Evolutionary conservation across 805 yeast species (phyloP).

Genomic region (Yarrowia sp.): DNA sequence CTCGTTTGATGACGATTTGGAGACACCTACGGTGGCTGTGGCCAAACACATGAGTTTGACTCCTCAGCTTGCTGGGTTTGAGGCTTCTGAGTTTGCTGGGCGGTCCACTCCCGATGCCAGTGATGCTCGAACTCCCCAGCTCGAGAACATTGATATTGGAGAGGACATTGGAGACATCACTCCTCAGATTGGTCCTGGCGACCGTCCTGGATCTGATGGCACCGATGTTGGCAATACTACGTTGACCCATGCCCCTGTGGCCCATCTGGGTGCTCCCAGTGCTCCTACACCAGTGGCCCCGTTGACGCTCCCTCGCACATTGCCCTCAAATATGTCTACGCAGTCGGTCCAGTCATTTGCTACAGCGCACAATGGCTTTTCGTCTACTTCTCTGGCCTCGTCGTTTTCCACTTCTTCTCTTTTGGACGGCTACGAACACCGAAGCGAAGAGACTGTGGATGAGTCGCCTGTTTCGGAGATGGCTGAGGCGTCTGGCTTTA

Average conservation of each 20-base stretch:
- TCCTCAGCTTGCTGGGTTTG: conserved; percentile 2
- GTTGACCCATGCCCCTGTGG: conserved; percentile 4
- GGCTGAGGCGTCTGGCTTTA: conserved; percentile 16
- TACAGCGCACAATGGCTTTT: conserved; percentile 11
- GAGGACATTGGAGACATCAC: background rate
- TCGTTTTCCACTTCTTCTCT: conserved; percentile 18
- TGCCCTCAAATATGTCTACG: background rate
- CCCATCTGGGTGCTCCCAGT: background rate
- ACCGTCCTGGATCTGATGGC: background rate
- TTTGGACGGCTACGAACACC: conserved; percentile 5
- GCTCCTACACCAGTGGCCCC: conserved; percentile 18
- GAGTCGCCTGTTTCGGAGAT: conserved; percentile 9
- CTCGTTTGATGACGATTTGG: conserved; percentile 11
- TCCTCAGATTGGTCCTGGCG: background rate
- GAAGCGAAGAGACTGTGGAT: conserved; percentile 18
- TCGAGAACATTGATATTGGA: background rate
- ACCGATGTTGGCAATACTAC: background rate
- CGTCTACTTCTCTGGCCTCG: conserved; percentile 1
- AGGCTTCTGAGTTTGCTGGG: conserved; percentile 9
- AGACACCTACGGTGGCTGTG: conserved; percentile 11
- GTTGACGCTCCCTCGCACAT: background rate
- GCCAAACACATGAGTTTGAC: conserved; percentile 18
- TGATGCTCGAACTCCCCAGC: conserved; percentile 11
- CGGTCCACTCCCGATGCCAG: conserved; percentile 7
- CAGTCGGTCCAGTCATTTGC: conserved; percentile 17